Evolutionary conservation across 345 rosid genomes (phyloP).

Genomic region (Noccaea bulbosa): DNA sequence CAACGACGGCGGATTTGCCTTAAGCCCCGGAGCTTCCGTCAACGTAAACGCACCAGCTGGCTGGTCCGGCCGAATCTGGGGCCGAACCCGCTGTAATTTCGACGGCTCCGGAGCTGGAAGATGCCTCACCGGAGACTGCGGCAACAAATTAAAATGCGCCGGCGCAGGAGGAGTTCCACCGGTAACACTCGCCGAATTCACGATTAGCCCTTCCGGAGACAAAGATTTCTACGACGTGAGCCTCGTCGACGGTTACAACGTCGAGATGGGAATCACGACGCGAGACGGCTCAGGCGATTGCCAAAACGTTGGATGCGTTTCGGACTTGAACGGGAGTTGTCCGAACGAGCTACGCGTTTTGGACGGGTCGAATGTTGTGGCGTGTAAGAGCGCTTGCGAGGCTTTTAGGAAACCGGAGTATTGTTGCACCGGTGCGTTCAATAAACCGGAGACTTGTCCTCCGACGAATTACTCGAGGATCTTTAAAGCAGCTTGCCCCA

Average conservation of each 20-base stretch:
- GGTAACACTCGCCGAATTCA: constrained; percentile 70
- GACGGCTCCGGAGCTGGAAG: constrained; percentile 61
- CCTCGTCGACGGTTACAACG: constrained; percentile 89
- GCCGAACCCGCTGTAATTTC: constrained; percentile 69
- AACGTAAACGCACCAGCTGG: constrained; percentile 57
- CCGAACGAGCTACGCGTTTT: constrained; percentile 64
- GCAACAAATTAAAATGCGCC: constrained; percentile 58
- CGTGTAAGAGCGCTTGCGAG: constrained; percentile 86
- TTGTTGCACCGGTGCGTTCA: constrained; percentile 74
- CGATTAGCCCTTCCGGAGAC: constrained; percentile 44
- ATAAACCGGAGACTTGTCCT: constrained; percentile 65
- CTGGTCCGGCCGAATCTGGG: constrained; percentile 95
- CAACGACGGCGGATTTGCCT: constrained; percentile 64
- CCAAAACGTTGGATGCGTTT: constrained; percentile 65
- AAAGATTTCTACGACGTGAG: constrained; percentile 83
- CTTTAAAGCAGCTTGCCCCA: constrained; percentile 82
- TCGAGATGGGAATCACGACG: constrained; percentile 62
- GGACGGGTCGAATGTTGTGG: constrained; percentile 51
- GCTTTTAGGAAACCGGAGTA: constrained; percentile 70
- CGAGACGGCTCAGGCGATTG: constrained; percentile 70
- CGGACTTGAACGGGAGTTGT: constrained; percentile 68
- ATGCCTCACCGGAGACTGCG: constrained; percentile 83
- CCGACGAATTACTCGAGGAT: constrained; percentile 66
- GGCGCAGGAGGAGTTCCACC: constrained; percentile 76
- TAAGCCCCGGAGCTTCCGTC: constrained; percentile 53